Evolutionary conservation across 2,329 filamentous ascomycete genomes (phyloP).

Genomic region (Aspergillus sp.): DNA sequence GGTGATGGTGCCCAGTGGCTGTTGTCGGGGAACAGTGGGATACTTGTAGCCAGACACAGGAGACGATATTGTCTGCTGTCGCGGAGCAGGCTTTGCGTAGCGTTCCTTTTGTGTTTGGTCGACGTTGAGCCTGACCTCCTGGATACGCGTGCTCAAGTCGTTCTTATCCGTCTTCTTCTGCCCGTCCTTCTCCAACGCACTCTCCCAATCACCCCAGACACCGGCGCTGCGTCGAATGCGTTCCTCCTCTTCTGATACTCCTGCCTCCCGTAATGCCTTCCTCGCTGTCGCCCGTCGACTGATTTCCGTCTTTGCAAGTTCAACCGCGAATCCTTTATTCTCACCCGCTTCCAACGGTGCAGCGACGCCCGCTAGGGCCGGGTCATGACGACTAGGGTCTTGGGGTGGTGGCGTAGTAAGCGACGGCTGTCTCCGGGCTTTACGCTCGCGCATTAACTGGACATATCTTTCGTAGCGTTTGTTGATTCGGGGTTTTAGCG

Average conservation of each 20-base stretch:
- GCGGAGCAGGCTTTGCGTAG: slow-evolving; percentile 8
- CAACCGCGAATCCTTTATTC: slow-evolving; percentile 68
- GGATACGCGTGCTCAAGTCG: slow-evolving; percentile 47
- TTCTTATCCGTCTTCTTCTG: slow-evolving; percentile 25
- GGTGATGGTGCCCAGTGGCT: slow-evolving; percentile 16
- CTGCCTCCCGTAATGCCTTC: slow-evolving; percentile 52
- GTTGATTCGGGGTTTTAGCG: slow-evolving; percentile 71
- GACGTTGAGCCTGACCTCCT: slow-evolving; percentile 42
- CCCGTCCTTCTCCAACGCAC: slow-evolving; percentile 31
- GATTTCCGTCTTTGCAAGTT: slow-evolving; percentile 67
- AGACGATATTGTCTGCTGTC: slow-evolving; percentile 10
- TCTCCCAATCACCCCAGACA: slow-evolving; percentile 49
- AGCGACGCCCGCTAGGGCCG: slow-evolving; percentile 52
- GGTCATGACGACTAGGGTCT: slow-evolving; percentile 40
- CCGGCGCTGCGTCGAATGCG: slow-evolving; percentile 49
- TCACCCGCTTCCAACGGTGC: slow-evolving; percentile 63
- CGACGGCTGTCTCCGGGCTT: slow-evolving; percentile 33
- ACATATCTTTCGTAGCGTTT: slow-evolving; percentile 63
- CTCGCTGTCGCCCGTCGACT: slow-evolving; percentile 58
- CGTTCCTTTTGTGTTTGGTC: slow-evolving; percentile 14
- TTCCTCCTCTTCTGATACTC: slow-evolving; percentile 52
- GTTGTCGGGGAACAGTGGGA: slow-evolving; percentile 36
- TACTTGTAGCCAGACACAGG: slow-evolving; percentile 34
- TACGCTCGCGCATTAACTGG: slow-evolving; percentile 43
- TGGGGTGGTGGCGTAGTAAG: slow-evolving; percentile 5